Base-by-base conservation (phyloP, 2,329 filamentous ascomycete genomes). In the Pleomassaria siparia region DNA sequence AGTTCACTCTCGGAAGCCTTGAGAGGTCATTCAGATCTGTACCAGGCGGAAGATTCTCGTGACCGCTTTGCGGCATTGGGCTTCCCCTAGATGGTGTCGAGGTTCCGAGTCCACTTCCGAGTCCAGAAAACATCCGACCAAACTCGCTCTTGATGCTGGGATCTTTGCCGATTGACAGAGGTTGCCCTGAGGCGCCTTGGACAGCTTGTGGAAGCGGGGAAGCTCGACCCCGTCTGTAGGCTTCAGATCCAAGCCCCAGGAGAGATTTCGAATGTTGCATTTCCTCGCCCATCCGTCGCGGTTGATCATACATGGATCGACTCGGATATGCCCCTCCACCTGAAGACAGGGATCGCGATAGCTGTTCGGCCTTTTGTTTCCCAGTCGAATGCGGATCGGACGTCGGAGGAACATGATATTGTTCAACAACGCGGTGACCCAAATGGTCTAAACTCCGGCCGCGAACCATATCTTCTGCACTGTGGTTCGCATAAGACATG, bases 71-170 rank as follows among this genome's bases (percentile, higher is more conserved):
- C 13, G 66, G 66, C 58, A 72, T 77, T 1, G 80, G 79, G 55
- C 78, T 81, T 24, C 74, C 69, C 26, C 73, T 71, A 44, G 79
- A 75, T 11, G 81, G 82, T 7, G 81, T 84, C 1, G 78, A 74
- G 10, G 74, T 74, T 24, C 82, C 82, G 15, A 86, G 76, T 28
- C 85, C 85, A 67, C 83, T 85, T 13, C 85, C 91, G 56, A 97
- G 90, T n/a, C 92, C 92, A 15, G 89, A 90, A 72, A 96, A 96
- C 80, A 96, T 95, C 53, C 90, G 86, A 22, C 91, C 91, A 67
- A 96, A 91, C 67, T 96, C 92, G 66, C 86, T 95, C 77, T 96
- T 96, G 64, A 96, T 95, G 35, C 88, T 88, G 10, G 90, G 88
- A 67, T 96, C 91, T 13, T 86, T 88, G 12, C 85, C 83, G 5